phyloP scores from a whole-genome alignment of 257 asterid genomes.

The Przewalskia tangutica region DNA sequence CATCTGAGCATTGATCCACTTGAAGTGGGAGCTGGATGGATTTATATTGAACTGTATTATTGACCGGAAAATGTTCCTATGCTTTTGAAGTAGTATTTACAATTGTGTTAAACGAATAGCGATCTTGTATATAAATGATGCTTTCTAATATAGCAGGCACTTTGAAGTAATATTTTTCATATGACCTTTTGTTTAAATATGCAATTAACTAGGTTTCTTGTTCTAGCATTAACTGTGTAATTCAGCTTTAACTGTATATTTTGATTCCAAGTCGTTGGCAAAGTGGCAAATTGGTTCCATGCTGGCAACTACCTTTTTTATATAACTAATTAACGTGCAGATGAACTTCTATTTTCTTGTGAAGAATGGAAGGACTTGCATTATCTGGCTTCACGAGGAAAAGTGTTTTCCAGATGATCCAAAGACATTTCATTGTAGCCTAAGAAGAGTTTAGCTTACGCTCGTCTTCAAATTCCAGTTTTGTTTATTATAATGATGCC shows the following conservation, averaged over 20 bases:
- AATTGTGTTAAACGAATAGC: too few species aligned
- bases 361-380: neutral
- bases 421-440: neutral
- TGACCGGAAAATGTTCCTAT: neutral
- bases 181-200: too few species aligned
- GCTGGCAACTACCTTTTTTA: neutral
- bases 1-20: neutral
- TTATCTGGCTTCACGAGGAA: neutral
- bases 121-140: too few species aligned
- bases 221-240: neutral
- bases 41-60: too few species aligned
- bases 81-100: neutral
- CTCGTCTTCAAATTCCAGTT: neutral
- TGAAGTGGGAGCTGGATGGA: neutral
- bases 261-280: neutral
- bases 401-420: neutral
- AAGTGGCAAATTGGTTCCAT: neutral
- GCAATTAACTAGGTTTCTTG: too few species aligned
- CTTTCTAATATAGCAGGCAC: too few species aligned
- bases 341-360: neutral
- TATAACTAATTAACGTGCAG: neutral
- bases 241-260: neutral
- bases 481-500: neutral
- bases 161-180: too few species aligned
- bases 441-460: neutral